Evolutionary conservation across 306 rosid genomes (phyloP), one percentile per base, ranked within the genome.

Genomic region (Trifolium pratense): DNA sequence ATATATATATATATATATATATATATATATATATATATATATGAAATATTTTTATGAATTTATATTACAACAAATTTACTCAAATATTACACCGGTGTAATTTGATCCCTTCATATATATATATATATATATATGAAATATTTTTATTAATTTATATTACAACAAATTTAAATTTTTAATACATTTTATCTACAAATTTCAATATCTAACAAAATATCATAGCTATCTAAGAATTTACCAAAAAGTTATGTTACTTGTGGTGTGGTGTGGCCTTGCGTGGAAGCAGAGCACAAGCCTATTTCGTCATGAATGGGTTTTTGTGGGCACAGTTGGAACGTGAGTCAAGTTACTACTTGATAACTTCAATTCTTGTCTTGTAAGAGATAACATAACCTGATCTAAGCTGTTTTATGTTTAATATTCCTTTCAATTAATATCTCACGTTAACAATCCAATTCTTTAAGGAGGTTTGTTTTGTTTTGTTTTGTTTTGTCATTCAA

Each of bases 291-390:
- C 2, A 68, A 25, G 8, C 4, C 15, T 40, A 56, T 9, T 25
- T 40, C 56, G 42, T 36, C 3, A 20, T 57, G 63, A 60, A 9
- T 34, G 15, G 42, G 7, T 51, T 17, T 15, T 43, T 11, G 68
- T 40, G 68, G 58, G 34, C 36, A 15, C 46, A 5, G 7, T 20
- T 25, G 1, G 36, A 7, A 53, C 1, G 39, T 9, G 16, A 66
- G 74, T 68, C 55, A 74, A 74, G 36, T 45, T 15, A 60, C 36
- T 25, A 80, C 68, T 52, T 83, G 70, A 75, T 26, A 37, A 74
- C 48, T 70, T 57, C 56, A 65, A 75, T 61, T 78, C 81, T 70
- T 70, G 15, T 78, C 86, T 75, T 70, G 26, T 12, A 78, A 79
- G 81, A n/a, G 49, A 75, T 43, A 73, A 40, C 39, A 75, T 43